Evolutionary conservation across 2,329 filamentous ascomycete genomes (phyloP), one percentile per base, ranked within the genome.

Genomic region (Biscogniauxia mediterranea): DNA sequence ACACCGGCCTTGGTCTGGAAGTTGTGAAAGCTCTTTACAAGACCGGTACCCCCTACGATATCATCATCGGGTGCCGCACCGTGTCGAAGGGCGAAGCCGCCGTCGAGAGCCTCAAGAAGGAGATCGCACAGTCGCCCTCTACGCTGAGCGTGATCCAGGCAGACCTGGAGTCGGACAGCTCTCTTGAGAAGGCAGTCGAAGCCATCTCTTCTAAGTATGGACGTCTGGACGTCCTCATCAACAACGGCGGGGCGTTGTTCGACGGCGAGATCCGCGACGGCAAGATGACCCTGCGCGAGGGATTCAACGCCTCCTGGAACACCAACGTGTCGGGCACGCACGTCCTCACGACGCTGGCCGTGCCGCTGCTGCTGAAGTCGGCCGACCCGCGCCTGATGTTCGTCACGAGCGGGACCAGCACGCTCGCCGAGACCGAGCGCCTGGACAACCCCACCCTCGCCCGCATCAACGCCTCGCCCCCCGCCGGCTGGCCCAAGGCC

Each of bases 1-100:
- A 68, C 58, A 68, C 63, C 2, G 66, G 66, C 21, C 55, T 68
- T 25, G 66, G 66, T 38, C 52, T 66, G 1, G 66, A 67, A 46
- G 58, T 55, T 7, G 32, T 67, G 77, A 68, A 65, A 42, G 64
- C 64, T 25, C 66, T 69, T 6, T 61, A 54, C 51, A 46, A 63
- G 50, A 62, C 63, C n/a, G 21, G 53, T 9, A 60, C 9, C 1
- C 26, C 78, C 19, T 84, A 84, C 69, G 72, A 77, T 5, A 78
- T 86, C 55, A 64, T 85, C 20, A 68, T 86, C 20, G 82, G 82
- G 42, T 77, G 76, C 26, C 79, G 83, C 2, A 77, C 71, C 1
- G 25, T 79, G 1, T 70, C 75, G 1, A 85, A 84, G 62, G 83
- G 76, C 20, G 68, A 82, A 1, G 65, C 66, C 6, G 82, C 81